Evolutionary conservation across 1,284 basidiomycete species (phyloP).

Genomic region (Apiotrichum laibachii): DNA sequence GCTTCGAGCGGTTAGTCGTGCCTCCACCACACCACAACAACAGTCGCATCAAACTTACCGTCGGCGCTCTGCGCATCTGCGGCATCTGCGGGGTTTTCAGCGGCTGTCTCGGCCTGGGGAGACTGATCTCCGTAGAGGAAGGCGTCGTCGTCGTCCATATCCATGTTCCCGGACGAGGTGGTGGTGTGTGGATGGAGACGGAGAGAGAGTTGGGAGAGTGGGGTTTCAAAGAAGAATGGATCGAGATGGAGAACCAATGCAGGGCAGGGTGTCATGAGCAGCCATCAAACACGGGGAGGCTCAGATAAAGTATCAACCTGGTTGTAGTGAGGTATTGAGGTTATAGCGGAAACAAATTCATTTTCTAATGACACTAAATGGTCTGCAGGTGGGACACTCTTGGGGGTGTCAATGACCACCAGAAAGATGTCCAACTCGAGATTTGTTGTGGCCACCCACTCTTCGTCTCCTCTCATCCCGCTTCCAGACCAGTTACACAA

Average conservation of each 20-base stretch:
- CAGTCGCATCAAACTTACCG: not conserved
- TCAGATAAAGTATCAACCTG: not conserved
- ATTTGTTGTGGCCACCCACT: not conserved
- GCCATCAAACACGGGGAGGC: no score
- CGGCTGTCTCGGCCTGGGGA: not conserved
- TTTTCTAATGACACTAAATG: no score
- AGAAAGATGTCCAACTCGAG: not conserved
- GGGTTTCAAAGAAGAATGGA: not conserved
- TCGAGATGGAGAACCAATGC: not conserved
- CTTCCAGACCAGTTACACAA: conserved; percentile 8
- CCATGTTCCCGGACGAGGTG: conserved; percentile 23
- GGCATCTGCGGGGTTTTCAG: conserved; percentile 13
- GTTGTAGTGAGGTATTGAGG: not conserved
- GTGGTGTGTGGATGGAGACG: not conserved
- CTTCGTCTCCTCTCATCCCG: not conserved
- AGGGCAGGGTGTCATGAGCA: no score
- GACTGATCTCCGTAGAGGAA: conserved; percentile 46
- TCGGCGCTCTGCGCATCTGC: conserved; percentile 7
- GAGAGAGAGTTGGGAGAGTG: not conserved
- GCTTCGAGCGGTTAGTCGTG: no score
- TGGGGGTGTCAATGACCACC: not conserved
- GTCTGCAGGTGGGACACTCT: not conserved
- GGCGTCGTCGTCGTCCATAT: conserved; percentile 49
- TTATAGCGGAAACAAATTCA: no score
- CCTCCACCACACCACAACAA: no score